phyloP scores from a whole-genome alignment of 2,329 filamentous ascomycete species.

The Chrysoporthe cubensis region DNA sequence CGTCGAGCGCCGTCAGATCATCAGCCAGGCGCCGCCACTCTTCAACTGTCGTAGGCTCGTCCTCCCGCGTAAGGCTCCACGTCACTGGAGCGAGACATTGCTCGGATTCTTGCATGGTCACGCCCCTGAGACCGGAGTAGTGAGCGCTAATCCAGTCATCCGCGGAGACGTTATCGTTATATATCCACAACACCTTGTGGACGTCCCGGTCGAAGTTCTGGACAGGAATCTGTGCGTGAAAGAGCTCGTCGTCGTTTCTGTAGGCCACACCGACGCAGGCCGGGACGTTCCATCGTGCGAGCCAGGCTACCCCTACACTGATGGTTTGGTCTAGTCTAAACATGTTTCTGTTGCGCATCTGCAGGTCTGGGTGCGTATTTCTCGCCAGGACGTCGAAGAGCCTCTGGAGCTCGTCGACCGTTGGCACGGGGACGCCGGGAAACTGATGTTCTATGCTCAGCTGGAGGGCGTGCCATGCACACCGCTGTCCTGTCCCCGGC shows the following conservation, averaged over 20 bases:
- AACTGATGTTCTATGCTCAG: not conserved
- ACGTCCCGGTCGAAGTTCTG: not conserved
- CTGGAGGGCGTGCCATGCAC: not conserved
- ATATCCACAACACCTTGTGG: not conserved
- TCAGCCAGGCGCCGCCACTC: not conserved
- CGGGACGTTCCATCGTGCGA: not conserved
- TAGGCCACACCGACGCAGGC: not conserved
- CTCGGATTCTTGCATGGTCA: not conserved
- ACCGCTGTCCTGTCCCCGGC: not conserved
- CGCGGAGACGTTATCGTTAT: not conserved
- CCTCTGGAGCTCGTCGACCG: not conserved
- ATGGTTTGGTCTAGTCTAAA: not conserved
- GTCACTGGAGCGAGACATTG: not conserved
- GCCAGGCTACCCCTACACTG: not conserved
- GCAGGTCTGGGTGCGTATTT: not conserved
- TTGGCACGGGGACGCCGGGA: not conserved
- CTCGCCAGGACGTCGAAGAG: not conserved
- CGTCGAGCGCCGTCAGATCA: not conserved
- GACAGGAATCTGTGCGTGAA: not conserved
- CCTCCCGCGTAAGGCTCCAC: not conserved
- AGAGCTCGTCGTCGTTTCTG: not conserved
- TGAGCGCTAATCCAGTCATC: not conserved
- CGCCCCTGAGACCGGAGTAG: not conserved
- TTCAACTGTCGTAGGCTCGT: not conserved
- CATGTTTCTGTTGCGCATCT: conserved; percentile 2